Base-by-base conservation (phyloP, 2,329 filamentous ascomycete species). In the Hypoxylon sp. region DNA sequence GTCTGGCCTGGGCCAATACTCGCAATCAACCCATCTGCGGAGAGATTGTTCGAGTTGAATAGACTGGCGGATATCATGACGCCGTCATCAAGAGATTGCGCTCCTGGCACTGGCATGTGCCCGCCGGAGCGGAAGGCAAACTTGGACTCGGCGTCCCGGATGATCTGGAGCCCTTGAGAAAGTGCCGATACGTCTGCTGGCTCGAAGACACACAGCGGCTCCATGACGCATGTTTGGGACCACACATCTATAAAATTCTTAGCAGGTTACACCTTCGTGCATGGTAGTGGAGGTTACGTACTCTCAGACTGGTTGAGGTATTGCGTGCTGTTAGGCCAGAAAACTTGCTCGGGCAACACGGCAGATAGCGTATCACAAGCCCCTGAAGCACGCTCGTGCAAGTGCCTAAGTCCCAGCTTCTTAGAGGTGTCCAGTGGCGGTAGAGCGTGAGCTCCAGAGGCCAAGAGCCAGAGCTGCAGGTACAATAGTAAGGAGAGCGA, bases 81-180 rank as follows among this genome's bases (percentile, higher is more conserved):
- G 2, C 71, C 72, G 1, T 60, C 67, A 5, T 71, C 55, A 23
- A 70, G 72, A 38, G 69, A 77, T 1, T 74, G 71, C 2, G 70
- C 66, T 5, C 71, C 73, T 0, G 69, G 63, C 49, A 74, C 72
- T 1, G 73, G 69, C 40, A 72, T 72, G 58, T 79, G 76, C 1
- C 76, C 76, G 17, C 76, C 76, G 48, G 71, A 69, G 17, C 72
- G 69, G 17, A 74, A 69, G 2, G 75, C 72, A 55, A 79, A 78
- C 16, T 30, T 25, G 4, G 56, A 38, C 3, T 17, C 7, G 7
- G 41, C 13, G 3, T 12, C 30, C 3, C 30, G 53, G n/a, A 58
- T 48, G 6, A 55, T 7, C 34, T 45, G 38, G 4, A 58, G 19
- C 5, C 42, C 55, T 4, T 34, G 12, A 2, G 32, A 41, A 6